phyloP scores from a whole-genome alignment of 2,329 filamentous ascomycete genomes.

The Beauveria brongniartii region DNA sequence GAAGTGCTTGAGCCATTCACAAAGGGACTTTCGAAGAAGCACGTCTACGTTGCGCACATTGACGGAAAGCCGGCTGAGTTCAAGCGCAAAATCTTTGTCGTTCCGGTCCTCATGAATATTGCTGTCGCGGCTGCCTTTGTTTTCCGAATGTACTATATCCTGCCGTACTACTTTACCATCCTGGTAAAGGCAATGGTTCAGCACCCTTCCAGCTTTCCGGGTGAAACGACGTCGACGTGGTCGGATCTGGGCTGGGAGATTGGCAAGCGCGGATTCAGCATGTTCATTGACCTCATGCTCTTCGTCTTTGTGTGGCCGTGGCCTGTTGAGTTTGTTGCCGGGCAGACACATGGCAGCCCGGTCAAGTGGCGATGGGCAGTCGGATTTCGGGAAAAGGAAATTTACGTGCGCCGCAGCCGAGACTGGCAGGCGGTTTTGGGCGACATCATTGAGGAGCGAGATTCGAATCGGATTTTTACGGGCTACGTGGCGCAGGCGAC shows the following conservation, averaged over 20 bases:
- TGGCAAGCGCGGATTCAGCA: constrained; percentile 50
- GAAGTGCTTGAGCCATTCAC: constrained; percentile 58
- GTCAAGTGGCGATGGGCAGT: constrained; percentile 63
- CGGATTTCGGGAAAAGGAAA: constrained; percentile 71
- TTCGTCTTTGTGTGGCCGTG: constrained; percentile 62
- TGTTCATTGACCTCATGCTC: constrained; percentile 67
- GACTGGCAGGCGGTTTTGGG: constrained; percentile 58
- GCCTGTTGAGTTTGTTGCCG: constrained; percentile 65
- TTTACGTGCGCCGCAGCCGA: constrained; percentile 71
- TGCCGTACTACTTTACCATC: constrained; percentile 66
- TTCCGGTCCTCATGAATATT: constrained; percentile 71
- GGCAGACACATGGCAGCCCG: constrained; percentile 50
- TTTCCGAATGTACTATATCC: constrained; percentile 59
- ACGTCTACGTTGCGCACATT: constrained; percentile 80
- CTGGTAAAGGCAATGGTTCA: constrained; percentile 57
- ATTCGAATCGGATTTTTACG: constrained; percentile 50
- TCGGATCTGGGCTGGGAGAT: constrained; percentile 48
- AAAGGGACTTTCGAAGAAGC: constrained; percentile 53
- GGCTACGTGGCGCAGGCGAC: constrained; percentile 61
- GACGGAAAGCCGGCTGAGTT: constrained; percentile 61
- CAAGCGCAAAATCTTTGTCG: constrained; percentile 76
- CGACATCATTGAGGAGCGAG: constrained; percentile 43
- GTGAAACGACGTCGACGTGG: constrained; percentile 49
- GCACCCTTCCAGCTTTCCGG: constrained; percentile 57
- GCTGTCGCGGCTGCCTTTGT: constrained; percentile 55